Conservation (phyloP, 2,329 filamentous ascomycete genomes). For the Trichoderma citrinoviride region DNA sequence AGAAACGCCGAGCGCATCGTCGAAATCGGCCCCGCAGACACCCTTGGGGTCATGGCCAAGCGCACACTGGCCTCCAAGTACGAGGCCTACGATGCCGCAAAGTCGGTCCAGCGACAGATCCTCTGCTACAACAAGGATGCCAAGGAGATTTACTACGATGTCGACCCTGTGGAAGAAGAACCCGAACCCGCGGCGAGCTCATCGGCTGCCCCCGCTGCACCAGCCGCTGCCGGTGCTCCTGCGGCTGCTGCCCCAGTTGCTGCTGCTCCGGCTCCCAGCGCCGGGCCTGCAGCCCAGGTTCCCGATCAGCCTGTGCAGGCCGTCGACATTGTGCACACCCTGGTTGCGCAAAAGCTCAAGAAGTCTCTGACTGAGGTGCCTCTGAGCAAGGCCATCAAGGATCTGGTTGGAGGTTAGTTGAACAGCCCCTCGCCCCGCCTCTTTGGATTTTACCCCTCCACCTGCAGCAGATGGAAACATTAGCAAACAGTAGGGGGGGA, state of each 20-base stretch:
- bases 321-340: constrained; percentile 80
- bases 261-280: constrained; percentile 62
- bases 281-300: constrained; percentile 83
- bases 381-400: constrained; percentile 95
- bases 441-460: neutral
- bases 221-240: constrained; percentile 40
- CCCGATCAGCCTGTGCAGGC: constrained; percentile 84
- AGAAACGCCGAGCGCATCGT: constrained; percentile 96
- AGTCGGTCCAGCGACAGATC: constrained; percentile 94
- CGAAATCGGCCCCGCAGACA: constrained; percentile 95
- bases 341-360: constrained; percentile 97
- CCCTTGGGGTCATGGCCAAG: constrained; percentile 95
- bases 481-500: too few relatives aligned
- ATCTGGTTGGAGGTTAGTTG: constrained; percentile 86
- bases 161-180: constrained; percentile 92
- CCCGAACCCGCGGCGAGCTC: constrained; percentile 54
- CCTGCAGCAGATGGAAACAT: too few relatives aligned
- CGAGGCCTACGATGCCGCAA: constrained; percentile 96
- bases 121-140: constrained; percentile 99
- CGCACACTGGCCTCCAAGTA: constrained; percentile 95
- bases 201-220: constrained; percentile 9
- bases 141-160: constrained; percentile 99
- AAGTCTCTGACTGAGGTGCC: constrained; percentile 87
- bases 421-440: neutral
- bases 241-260: constrained; percentile 53